Conservation (phyloP, 2,329 filamentous ascomycete genomes). For the Graphiopsis chlorocephala region DNA sequence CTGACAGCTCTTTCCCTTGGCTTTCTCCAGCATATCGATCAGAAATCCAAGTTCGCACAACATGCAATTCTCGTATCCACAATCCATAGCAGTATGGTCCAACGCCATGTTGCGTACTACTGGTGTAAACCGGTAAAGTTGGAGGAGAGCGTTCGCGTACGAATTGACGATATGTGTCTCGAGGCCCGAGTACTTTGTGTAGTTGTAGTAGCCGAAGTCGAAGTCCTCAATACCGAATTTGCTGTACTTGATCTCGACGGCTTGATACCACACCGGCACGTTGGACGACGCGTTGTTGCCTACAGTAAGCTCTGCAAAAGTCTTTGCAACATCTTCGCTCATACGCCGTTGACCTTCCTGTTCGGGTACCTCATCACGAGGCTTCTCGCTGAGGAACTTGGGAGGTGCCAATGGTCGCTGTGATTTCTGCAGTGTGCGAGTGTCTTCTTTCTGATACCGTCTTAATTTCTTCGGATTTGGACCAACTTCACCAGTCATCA, state of each 20-base stretch:
- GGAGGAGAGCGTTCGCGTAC: conserved; percentile 88
- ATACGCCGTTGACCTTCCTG: conserved; percentile 42
- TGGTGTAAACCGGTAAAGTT: conserved; percentile 88
- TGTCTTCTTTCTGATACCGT: conserved; percentile 70
- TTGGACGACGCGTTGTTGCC: conserved; percentile 73
- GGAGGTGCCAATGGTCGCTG: conserved; percentile 69
- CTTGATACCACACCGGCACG: conserved; percentile 83
- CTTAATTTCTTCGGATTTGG: conserved; percentile 59
- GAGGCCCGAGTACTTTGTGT: conserved; percentile 83
- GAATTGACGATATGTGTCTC: conserved; percentile 97
- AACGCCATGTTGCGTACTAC: conserved; percentile 83
- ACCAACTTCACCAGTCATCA: conserved; percentile 21
- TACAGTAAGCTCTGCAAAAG: conserved; percentile 66
- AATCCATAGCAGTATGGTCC: conserved; percentile 82
- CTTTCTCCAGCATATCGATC: conserved; percentile 97
- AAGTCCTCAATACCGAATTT: conserved; percentile 99
- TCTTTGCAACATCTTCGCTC: conserved; percentile 60
- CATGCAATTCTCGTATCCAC: conserved; percentile 77
- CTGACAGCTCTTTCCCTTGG: conserved; percentile 88
- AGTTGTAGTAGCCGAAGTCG: conserved; percentile 97
- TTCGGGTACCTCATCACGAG: conserved; percentile 54
- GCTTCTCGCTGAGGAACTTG: conserved; percentile 93
- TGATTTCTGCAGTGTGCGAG: conserved; percentile 53
- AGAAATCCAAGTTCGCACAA: conserved; percentile 93
- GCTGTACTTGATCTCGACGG: conserved; percentile 98